Percentiles rank a stretch among this genome's conserved stretches.
phyloP scores from a whole-genome alignment of 345 rosid species.

The Rhodamnia rubescens region DNA sequence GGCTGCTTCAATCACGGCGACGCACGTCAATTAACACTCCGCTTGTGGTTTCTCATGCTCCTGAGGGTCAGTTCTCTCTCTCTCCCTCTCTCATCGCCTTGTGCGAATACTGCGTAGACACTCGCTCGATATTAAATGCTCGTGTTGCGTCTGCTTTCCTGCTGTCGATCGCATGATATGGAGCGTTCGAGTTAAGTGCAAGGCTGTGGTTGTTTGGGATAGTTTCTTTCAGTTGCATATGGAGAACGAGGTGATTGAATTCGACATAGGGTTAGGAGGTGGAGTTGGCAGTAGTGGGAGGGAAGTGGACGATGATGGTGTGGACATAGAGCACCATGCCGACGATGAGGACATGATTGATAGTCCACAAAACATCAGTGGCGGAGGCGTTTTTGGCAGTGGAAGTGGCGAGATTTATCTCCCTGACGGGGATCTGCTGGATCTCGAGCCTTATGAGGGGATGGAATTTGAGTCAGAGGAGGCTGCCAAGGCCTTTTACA shows the following conservation, averaged over 20 bases:
- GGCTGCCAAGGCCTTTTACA: conserved; percentile 47
- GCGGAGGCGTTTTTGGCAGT: neutral
- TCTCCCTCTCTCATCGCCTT: neutral
- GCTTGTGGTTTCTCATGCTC: neutral
- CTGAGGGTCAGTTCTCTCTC: neutral
- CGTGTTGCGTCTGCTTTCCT: neutral
- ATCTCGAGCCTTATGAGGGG: conserved; percentile 46
- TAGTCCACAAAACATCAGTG: neutral
- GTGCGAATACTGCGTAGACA: neutral
- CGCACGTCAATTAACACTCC: neutral
- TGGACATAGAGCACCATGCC: conserved; percentile 23
- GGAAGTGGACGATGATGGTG: conserved; percentile 17
- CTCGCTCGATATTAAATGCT: neutral
- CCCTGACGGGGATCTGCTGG: conserved; percentile 26
- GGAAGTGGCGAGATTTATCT: conserved; percentile 19
- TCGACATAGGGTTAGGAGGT: conserved; percentile 38
- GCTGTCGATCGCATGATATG: neutral
- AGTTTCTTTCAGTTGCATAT: neutral
- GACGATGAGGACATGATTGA: conserved; percentile 29
- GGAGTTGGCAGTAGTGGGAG: conserved; percentile 5
- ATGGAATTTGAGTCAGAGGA: conserved; percentile 51
- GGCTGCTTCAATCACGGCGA: neutral
- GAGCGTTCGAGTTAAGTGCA: neutral
- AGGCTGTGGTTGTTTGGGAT: neutral
- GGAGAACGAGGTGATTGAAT: conserved; percentile 43